Base-by-base conservation (phyloP, 2,329 filamentous ascomycete species). In the Aureobasidium uvarum region DNA sequence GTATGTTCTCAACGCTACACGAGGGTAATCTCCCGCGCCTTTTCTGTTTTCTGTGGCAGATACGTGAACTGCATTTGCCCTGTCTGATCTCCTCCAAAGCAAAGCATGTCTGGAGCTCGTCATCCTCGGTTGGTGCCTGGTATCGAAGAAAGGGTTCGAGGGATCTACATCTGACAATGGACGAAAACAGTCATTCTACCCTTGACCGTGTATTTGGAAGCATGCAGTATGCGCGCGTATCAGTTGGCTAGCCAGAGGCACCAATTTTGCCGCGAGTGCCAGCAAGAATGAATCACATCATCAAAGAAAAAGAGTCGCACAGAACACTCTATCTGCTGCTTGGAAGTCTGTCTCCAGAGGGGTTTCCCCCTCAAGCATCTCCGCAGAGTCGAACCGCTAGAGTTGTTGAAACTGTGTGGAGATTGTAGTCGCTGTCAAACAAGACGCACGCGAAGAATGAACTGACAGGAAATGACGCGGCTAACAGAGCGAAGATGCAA, bases 281-380 rank as follows among this genome's bases (percentile, higher is more conserved):
- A 46, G 43, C 33, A 25, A 25, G 48, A 36, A 36, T 51, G 48
- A 23, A 38, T 3, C 33, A 39, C 52, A 23, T 55, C 20, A 28
- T 56, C 36, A 41, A 28, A 25, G 28, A 31, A 33, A 33, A 8
- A 41, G 14, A 4, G 52, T 56, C 36, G 20, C 13, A 51, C 28
- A 39, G 33, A 18, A 18, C 55, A 58, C 39, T 58, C 25, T 58
- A 58, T 58, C 55, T 58, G 55, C 16, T 51, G 25, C 48, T 51
- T 43, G 41, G 43, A 7, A 31, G 2, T 50, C 7, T 25, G 48
- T 58, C 39, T 20, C 39, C n/a, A 20, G 25, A n/a, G 1, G 7
- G 7, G 7, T 5, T 2, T 7, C 5, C 25, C 23, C 23, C 20
- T 55, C 41, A 20, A 41, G 20, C 14, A n/a, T 31, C 45, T 25